Percentiles rank a stretch among this genome's conserved stretches.
phyloP scores from a whole-genome alignment of 2,329 filamentous ascomycete genomes.

The Boeremia lycopersici region DNA sequence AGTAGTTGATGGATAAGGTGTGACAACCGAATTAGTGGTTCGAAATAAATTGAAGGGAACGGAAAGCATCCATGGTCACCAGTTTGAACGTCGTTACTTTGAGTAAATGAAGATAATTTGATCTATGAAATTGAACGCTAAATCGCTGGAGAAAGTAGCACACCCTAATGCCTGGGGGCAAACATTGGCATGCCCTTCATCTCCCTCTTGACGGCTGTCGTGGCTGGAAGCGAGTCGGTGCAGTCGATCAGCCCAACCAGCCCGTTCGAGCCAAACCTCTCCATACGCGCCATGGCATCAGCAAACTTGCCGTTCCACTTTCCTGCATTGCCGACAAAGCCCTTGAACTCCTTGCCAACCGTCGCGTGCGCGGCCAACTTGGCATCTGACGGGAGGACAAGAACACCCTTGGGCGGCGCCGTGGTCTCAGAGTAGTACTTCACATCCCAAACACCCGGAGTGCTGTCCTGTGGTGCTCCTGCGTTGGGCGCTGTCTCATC shows the following conservation, averaged over 20 bases:
- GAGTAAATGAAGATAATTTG: no score
- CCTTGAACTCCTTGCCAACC: conserved; percentile 44
- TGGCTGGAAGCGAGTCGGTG: conserved; percentile 24
- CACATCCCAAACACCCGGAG: conserved; percentile 34
- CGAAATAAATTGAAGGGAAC: no score
- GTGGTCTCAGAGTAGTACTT: conserved; percentile 34
- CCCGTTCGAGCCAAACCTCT: conserved; percentile 24
- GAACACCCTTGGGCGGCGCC: conserved; percentile 27
- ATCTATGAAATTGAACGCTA: no score
- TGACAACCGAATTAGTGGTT: no score
- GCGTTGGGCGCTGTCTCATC: conserved; percentile 10
- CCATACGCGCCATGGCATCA: conserved; percentile 33
- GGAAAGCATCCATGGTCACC: no score
- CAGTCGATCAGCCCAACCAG: conserved; percentile 27
- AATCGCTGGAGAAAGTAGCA: no score
- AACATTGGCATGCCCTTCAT: conserved; percentile 13
- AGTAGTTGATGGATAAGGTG: no score
- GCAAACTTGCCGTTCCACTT: conserved; percentile 45
- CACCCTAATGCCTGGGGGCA: conserved; percentile 1
- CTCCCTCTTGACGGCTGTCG: conserved; percentile 28
- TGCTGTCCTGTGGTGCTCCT: conserved; percentile 30
- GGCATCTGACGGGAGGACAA: conserved; percentile 41
- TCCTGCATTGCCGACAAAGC: conserved; percentile 42
- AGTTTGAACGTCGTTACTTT: no score
- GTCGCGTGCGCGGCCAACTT: conserved; percentile 34